phyloP scores from a whole-genome alignment of 495 filamentous ascomycete species.

The Podospora pseudopauciseta region DNA sequence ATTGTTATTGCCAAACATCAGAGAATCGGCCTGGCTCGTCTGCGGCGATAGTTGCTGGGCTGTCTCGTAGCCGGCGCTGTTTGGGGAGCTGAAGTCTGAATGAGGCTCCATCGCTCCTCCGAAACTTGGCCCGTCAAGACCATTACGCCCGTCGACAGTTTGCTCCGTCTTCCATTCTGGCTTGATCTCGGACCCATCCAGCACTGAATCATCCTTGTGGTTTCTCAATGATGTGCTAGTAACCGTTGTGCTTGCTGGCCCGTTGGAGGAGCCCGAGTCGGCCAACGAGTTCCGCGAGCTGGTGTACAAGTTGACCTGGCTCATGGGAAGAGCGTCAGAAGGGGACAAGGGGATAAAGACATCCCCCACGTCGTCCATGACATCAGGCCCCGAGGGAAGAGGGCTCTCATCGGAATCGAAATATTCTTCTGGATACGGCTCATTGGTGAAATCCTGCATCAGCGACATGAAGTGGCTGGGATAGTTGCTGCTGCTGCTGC shows the following conservation, averaged over 20 bases:
- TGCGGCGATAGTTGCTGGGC: conserved; percentile 1
- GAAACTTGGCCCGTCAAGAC: not conserved
- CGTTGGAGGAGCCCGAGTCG: conserved; percentile 5
- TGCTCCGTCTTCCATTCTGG: not conserved
- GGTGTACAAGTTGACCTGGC: not conserved
- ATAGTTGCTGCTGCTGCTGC: not conserved
- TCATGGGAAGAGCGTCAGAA: not conserved
- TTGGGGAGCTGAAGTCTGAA: not conserved
- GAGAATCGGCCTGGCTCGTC: not conserved
- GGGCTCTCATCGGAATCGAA: conserved; percentile 6
- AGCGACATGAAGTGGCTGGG: not conserved
- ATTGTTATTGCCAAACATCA: not conserved
- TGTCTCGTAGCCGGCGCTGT: not conserved
- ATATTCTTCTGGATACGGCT: not conserved
- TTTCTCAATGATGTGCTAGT: not conserved
- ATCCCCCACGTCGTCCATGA: not conserved
- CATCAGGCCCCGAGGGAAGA: not conserved
- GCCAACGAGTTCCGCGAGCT: not conserved
- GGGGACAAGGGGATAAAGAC: not conserved
- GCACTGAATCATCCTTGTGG: conserved; percentile 9
- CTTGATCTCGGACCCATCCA: not conserved
- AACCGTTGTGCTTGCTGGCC: not conserved
- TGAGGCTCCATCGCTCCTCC: not conserved
- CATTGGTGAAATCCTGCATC: not conserved
- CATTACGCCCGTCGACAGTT: not conserved